These are phyloP conservation scores for Pichia nanzhaoensis DNA, from an alignment of 805 yeast species.

Conservation along the genomic window DNA sequence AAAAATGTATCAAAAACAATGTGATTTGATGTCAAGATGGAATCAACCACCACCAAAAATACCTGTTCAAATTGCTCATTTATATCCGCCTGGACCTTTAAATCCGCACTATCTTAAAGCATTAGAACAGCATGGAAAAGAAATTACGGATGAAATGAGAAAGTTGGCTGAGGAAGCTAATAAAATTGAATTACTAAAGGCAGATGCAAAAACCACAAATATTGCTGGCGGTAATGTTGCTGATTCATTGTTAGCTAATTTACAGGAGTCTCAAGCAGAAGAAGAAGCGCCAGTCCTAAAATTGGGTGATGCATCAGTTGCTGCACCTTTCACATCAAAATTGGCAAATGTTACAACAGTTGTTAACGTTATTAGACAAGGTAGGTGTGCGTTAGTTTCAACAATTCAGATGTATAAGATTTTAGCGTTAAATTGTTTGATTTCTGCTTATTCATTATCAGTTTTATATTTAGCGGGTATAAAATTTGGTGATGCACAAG, in stretches of 20 bases:
- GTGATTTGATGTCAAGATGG: constrained; percentile 74
- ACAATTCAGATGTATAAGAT: constrained; percentile 99
- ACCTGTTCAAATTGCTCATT: constrained; percentile 83
- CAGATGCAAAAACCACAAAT: constrained; percentile 25
- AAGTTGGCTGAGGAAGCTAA: constrained; percentile 50
- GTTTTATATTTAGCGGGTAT: constrained; percentile 95
- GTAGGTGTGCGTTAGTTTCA: constrained; percentile 94
- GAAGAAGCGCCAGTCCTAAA: constrained; percentile 90
- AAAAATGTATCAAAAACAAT: constrained; percentile 77
- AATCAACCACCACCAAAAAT: constrained; percentile 75
- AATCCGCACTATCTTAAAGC: constrained; percentile 88
- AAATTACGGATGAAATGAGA: constrained; percentile 67
- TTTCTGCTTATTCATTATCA: constrained; percentile 91
- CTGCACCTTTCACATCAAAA: constrained; percentile 97
- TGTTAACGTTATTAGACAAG: constrained; percentile 91
- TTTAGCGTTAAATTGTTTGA: constrained; percentile 91
- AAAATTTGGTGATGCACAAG: constrained; percentile 96
- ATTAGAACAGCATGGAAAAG: constrained; percentile 76
- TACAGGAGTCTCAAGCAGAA: constrained; percentile 49
- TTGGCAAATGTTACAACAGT: constrained; percentile 88
- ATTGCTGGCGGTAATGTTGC: constrained; percentile 38
- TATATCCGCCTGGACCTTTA: constrained; percentile 90
- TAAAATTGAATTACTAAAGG: constrained; percentile 20
- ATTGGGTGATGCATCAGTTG: constrained; percentile 97
- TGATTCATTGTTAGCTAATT: constrained; percentile 53